Conservation (phyloP, 2,329 filamentous ascomycete species). For the Cadophora sp. region DNA sequence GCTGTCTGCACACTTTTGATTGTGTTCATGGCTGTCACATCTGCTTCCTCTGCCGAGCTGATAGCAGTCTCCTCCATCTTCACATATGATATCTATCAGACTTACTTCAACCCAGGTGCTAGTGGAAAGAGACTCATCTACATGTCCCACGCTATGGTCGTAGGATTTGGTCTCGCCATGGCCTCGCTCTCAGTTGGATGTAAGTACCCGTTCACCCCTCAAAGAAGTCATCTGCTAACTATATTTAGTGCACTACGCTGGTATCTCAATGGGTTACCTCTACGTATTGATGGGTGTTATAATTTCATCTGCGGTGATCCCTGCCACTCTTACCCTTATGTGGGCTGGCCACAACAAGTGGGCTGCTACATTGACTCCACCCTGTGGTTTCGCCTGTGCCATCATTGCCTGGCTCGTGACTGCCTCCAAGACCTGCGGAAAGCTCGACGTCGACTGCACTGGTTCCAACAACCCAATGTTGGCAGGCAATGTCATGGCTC, state of each 20-base stretch:
- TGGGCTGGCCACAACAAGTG: conserved; percentile 83
- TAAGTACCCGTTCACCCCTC: conserved; percentile 23
- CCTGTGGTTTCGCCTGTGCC: conserved; percentile 71
- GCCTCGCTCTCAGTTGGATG: conserved; percentile 77
- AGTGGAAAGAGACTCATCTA: conserved; percentile 79
- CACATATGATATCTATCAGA: conserved; percentile 89
- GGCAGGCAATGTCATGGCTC: conserved; percentile 82
- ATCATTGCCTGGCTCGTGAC: conserved; percentile 82
- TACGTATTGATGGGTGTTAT: conserved; percentile 93
- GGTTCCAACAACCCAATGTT: conserved; percentile 90
- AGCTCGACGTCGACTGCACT: conserved; percentile 74
- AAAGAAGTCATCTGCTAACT: background rate
- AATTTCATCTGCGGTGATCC: conserved; percentile 84
- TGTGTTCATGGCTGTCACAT: conserved; percentile 91
- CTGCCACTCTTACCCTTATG: conserved; percentile 78
- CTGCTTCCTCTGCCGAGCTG: conserved; percentile 80
- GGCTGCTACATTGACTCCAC: conserved; percentile 73
- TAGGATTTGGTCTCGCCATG: conserved; percentile 79
- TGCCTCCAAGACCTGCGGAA: conserved; percentile 71
- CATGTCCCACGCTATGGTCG: conserved; percentile 76
- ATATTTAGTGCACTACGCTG: conserved; percentile 53
- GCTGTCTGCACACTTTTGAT: conserved; percentile 80
- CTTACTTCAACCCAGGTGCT: conserved; percentile 81
- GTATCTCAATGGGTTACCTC: conserved; percentile 85
- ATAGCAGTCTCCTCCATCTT: conserved; percentile 89